Percentiles rank a stretch among this genome's conserved stretches.
Conservation (phyloP, 257 asterid genomes). For the Verbena officinalis region DNA sequence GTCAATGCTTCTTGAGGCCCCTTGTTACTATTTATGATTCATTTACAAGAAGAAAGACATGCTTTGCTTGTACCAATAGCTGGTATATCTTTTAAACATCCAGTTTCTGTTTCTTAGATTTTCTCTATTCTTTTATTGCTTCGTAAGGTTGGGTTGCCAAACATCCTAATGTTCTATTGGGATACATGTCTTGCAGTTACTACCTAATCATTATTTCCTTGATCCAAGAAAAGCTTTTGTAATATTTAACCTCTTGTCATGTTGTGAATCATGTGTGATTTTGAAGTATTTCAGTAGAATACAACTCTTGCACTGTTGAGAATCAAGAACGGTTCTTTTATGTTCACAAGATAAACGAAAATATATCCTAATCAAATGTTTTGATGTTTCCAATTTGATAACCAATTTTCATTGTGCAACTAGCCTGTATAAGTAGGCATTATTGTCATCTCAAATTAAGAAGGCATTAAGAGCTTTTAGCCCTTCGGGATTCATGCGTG, state of each 20-base stretch:
- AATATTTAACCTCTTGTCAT: not conserved
- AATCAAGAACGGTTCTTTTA: too few species aligned
- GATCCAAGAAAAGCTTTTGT: not conserved
- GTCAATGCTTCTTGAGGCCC: constrained; percentile 6
- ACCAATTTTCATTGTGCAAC: too few species aligned
- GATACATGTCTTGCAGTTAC: constrained; percentile 6
- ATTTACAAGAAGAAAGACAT: not conserved
- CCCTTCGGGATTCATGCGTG: not conserved
- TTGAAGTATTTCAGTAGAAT: not conserved
- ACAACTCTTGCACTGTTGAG: not conserved
- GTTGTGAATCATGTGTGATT: constrained; percentile 3
- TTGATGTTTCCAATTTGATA: too few species aligned
- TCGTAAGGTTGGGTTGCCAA: not conserved
- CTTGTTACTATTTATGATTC: not conserved
- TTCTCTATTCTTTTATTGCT: not conserved
- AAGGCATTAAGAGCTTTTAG: not conserved
- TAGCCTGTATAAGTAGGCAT: too few species aligned
- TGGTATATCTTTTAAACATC: constrained; percentile 7
- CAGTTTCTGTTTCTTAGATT: not conserved
- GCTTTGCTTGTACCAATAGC: not conserved
- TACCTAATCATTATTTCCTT: not conserved
- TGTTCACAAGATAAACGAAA: too few species aligned
- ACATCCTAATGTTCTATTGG: not conserved
- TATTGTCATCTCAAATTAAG: not conserved
- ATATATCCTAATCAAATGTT: not conserved